Evolutionary conservation across 176 grass and related monocot genomes (phyloP).

Genomic region (Echinochloa phyllopogon): DNA sequence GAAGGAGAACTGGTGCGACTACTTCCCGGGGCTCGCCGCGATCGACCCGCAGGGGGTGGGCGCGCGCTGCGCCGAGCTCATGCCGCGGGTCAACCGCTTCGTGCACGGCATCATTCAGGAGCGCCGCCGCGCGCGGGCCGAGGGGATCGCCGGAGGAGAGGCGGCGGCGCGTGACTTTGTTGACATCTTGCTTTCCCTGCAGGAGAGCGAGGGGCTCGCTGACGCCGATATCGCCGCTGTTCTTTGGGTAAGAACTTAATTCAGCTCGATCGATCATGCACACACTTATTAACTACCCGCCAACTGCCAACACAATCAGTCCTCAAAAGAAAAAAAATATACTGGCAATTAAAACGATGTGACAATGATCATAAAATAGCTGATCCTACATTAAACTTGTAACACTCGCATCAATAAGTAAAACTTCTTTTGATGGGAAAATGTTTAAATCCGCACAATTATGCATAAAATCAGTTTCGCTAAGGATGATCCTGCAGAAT

Average conservation of each 20-base stretch:
- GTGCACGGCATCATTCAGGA: slow-evolving; percentile 70
- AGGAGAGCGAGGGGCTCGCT: slow-evolving; percentile 65
- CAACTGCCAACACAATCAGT: neutral
- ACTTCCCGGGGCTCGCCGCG: slow-evolving; percentile 70
- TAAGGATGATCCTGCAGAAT: neutral
- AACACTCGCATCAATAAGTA: neutral
- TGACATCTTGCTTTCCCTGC: slow-evolving; percentile 69
- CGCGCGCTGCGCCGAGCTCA: slow-evolving; percentile 68
- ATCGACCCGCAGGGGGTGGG: slow-evolving; percentile 68
- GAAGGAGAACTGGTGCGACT: slow-evolving; percentile 85
- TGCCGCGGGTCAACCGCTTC: slow-evolving; percentile 73
- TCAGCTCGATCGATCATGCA: neutral
- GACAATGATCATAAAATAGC: neutral
- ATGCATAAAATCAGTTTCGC: neutral
- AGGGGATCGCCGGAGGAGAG: slow-evolving; percentile 10
- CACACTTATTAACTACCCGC: neutral
- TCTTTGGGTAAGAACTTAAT: slow-evolving; percentile 63
- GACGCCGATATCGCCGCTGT: slow-evolving; percentile 76
- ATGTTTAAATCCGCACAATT: no score
- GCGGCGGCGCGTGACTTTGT: slow-evolving; percentile 68
- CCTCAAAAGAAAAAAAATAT: no score
- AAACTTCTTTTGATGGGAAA: neutral
- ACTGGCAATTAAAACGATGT: no score
- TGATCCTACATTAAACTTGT: neutral
- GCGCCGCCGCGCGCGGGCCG: slow-evolving; percentile 34